Evolutionary conservation across 345 rosid genomes (phyloP), one percentile per base, ranked within the genome.

Genomic region (Dimocarpus longan): DNA sequence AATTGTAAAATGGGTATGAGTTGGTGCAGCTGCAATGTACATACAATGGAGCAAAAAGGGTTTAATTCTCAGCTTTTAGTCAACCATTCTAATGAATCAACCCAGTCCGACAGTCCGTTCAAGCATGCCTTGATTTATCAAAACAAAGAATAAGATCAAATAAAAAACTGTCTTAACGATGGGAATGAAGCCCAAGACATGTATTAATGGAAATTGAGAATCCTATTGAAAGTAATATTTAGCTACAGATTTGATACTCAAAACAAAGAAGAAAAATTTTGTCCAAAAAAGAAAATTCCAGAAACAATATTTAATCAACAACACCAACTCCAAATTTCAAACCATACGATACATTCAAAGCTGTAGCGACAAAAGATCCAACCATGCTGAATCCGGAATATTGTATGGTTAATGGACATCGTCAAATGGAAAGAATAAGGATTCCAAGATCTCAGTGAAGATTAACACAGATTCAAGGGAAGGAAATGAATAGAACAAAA

Each of bases 401-500:
- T 22, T 26, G 37, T 46, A 24, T 22, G 7, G 32, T 50, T 40
- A 59, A 63, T 48, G 52, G 22, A 57, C 28, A 32, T 76, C 63
- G 10, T 56, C 42, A 70, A 22, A 67, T 19, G 65, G 22, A 24
- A 50, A 26, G 82, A 60, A 64, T 28, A 18, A 18, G 54, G 66
- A 75, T 59, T 66, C 71, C 21, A 66, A 69, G 71, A 70, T 37
- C 62, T 56, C 22, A 52, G 76, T 24, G 32, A 68, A 59, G 70
- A 62, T 64, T 70, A 15, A 68, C 79, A 77, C 64, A 54, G 8
- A 72, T 18, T 42, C 22, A 19, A 64, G n/a, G 39, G 69, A 9
- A 9, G 18, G 73, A 15, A 40, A 79, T 68, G 70, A 80, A 82
- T 18, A 19, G 78, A 82, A 74, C 48, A 42, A 7, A 44, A 76